Evolutionary conservation across 2,329 filamentous ascomycete genomes (phyloP).

Genomic region (Pseudofabraea citricarpa): DNA sequence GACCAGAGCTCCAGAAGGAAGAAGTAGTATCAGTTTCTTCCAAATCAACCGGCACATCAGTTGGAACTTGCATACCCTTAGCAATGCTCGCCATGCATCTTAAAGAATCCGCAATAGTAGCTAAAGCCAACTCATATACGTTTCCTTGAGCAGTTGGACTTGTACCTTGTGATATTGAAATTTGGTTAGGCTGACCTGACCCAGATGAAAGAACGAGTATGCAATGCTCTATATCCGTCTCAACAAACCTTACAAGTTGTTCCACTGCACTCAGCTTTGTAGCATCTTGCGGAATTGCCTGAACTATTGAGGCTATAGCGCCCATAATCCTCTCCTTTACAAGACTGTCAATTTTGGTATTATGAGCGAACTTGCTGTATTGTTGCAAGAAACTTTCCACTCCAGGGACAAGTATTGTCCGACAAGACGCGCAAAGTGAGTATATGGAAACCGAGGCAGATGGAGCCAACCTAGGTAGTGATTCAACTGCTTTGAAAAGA

Average conservation of each 20-base stretch:
- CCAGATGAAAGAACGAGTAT: slow-evolving; percentile 14
- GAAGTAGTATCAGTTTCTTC: slow-evolving; percentile 42
- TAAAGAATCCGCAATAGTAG: slow-evolving; percentile 42
- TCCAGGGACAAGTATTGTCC: slow-evolving; percentile 62
- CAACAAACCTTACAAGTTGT: slow-evolving; percentile 56
- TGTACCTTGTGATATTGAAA: not conserved
- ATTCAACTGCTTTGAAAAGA: slow-evolving; percentile 65
- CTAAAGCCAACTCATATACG: slow-evolving; percentile 29
- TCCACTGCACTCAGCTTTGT: slow-evolving; percentile 49
- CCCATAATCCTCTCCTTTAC: slow-evolving; percentile 71
- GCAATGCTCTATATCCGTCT: slow-evolving; percentile 51
- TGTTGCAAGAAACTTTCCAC: slow-evolving; percentile 65
- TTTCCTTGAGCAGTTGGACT: not conserved
- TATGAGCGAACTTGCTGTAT: slow-evolving; percentile 59
- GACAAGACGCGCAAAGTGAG: slow-evolving; percentile 71
- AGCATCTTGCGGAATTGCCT: slow-evolving; percentile 59
- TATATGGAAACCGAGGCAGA: slow-evolving; percentile 71
- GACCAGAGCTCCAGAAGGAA: slow-evolving; percentile 43
- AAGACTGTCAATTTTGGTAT: slow-evolving; percentile 57
- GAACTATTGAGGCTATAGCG: slow-evolving; percentile 70
- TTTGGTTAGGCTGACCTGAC: not conserved
- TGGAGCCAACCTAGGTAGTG: slow-evolving; percentile 51
- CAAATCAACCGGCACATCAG: slow-evolving; percentile 63
- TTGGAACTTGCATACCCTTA: slow-evolving; percentile 64
- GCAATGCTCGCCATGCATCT: slow-evolving; percentile 67